Evolutionary conservation across 371 early-diverging fungal species (phyloP).

Genomic region (Apophysomyces ossiformis): DNA sequence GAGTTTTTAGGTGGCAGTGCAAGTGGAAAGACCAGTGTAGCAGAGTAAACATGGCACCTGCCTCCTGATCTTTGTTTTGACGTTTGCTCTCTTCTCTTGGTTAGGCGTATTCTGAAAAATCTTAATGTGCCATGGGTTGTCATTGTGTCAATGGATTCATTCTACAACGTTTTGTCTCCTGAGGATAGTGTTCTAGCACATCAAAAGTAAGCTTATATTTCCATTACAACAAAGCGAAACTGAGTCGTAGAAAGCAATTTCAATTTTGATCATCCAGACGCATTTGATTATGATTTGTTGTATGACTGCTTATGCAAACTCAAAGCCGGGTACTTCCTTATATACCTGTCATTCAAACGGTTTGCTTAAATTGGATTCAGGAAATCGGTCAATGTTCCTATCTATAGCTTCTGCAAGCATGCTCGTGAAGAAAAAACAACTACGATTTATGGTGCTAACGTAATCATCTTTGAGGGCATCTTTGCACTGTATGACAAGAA

Average conservation of each 20-base stretch:
- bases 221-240: constrained; percentile 1
- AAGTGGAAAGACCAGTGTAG: constrained; percentile 85
- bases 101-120: constrained; percentile 71
- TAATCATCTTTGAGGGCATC: constrained; percentile 94
- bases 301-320: constrained; percentile 72
- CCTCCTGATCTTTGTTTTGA: neutral
- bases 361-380: constrained; percentile 21
- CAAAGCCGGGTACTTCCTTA: constrained; percentile 64
- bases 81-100: neutral
- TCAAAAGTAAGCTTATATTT: constrained; percentile 60
- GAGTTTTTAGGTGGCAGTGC: constrained; percentile 74
- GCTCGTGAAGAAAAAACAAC: constrained; percentile 71
- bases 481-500: constrained; percentile 85
- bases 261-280: constrained; percentile 86
- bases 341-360: neutral
- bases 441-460: constrained; percentile 89
- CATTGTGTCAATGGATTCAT: constrained; percentile 93
- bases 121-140: constrained; percentile 88
- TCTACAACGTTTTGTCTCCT: constrained; percentile 83
- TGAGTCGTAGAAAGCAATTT: constrained; percentile 48
- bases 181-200: constrained; percentile 74
- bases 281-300: constrained; percentile 81
- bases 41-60: constrained; percentile 50
- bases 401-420: constrained; percentile 81
- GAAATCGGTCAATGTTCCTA: constrained; percentile 73